Evolutionary conservation across 306 rosid genomes (phyloP), one percentile per base, ranked within the genome.

Genomic region (Mimosa pudica): DNA sequence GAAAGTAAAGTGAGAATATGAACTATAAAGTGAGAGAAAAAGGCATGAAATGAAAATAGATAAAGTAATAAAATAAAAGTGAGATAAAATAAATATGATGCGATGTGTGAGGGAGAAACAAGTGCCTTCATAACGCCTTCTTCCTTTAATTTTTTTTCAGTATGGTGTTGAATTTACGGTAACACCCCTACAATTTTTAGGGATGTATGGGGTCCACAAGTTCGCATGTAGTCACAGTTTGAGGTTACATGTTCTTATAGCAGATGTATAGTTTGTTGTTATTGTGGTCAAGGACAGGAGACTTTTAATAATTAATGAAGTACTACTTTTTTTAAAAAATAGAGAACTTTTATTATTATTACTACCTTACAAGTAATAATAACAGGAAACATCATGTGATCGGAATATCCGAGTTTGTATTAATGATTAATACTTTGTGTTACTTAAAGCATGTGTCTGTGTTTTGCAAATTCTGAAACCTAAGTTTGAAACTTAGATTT

Each of bases 21-120:
- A 90, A 88, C 90, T 51, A 83, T 83, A 85, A 90, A 88, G 92
- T 51, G 84, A 81, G 74, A 51, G 30, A 24, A 24, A 81, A 86
- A 86, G 83, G 85, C 55, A 57, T 68, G 63, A 14, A 81, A 58
- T 17, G 47, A 62, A 62, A 80, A 17, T 2, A 81, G 30, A 24
- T 24, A 24, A 24, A 24, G 30, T 24, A 24, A 57, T 68, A 58
- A 14, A 81, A 58, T 17, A 46, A 62, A 62, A 80, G 10, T 2
- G 78, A 70, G 42, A 16, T 8, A 35, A 70, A 45, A 11, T 63
- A 76, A 63, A 11, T 45, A 17, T 2, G 17, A 54, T 63, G 48
- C 62, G 17, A 62, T 10, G 36, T 10, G 36, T 38, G 33, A 14
- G 70, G 9, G n/a, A 33, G 44, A 63, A 41, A 16, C 24, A 14